A percentile compares a stretch with the other conserved stretches of the same genome.
Conservation (phyloP, 75 land plant species). For the Cryptomeria japonica region DNA sequence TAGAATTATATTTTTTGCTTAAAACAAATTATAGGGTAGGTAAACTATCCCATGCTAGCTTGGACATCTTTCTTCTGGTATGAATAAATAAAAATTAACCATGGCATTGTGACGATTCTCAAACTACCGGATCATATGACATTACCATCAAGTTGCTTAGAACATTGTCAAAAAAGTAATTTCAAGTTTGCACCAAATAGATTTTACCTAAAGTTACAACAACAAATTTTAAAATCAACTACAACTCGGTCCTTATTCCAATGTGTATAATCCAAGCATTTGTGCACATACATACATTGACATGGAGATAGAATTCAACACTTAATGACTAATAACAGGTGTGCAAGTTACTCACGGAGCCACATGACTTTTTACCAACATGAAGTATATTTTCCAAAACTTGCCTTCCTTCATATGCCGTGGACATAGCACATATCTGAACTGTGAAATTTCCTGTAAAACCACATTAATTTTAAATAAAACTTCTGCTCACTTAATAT, state of each 20-base stretch:
- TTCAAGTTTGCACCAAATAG: not conserved
- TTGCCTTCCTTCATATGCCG: slow-evolving; percentile 84
- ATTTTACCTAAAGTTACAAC: not conserved
- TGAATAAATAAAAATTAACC: not conserved
- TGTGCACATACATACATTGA: not conserved
- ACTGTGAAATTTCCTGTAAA: slow-evolving; percentile 83
- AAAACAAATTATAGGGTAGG: not conserved
- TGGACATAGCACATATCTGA: slow-evolving; percentile 93
- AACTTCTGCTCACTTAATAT: not conserved
- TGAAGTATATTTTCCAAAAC: slow-evolving; percentile 96
- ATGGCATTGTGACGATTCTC: too few relatives aligned
- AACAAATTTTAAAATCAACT: not conserved
- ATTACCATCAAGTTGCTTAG: not conserved
- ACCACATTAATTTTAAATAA: not conserved
- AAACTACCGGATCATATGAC: not conserved
- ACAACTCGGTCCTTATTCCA: not conserved
- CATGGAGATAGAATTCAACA: not conserved
- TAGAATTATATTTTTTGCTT: not conserved
- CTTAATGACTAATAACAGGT: not conserved
- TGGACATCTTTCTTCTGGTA: not conserved
- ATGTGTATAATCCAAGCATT: not conserved
- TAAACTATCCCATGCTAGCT: not conserved
- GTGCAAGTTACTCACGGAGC: slow-evolving; percentile 63
- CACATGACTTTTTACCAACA: slow-evolving; percentile 72
- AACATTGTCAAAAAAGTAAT: not conserved